phyloP scores from a whole-genome alignment of 164 flowering plant species.

The Aristolochia californica region DNA sequence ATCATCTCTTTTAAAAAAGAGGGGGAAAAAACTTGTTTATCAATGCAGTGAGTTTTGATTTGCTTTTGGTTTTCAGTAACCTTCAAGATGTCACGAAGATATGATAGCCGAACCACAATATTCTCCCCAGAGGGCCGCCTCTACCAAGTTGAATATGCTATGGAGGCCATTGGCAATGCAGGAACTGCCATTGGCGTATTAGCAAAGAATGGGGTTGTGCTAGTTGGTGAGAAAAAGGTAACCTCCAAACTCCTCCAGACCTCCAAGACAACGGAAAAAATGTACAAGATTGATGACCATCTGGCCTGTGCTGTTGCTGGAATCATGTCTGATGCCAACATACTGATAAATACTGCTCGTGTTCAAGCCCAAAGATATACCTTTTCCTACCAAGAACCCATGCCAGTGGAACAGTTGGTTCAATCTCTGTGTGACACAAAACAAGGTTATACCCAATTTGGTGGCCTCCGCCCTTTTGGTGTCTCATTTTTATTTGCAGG shows the following conservation, averaged over 20 bases:
- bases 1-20: no score
- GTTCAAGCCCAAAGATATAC: constrained; percentile 17
- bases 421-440: constrained; percentile 15
- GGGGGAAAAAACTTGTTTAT: no score
- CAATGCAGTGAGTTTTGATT: no score
- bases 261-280: constrained; percentile 15
- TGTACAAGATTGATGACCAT: constrained; percentile 17
- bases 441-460: constrained; percentile 18
- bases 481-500: constrained; percentile 17
- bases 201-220: constrained; percentile 15
- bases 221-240: constrained; percentile 18
- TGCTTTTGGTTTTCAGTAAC: neutral
- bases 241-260: constrained; percentile 20
- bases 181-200: constrained; percentile 17
- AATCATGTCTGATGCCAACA: constrained; percentile 18
- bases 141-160: constrained; percentile 20
- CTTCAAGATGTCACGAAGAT: constrained; percentile 15
- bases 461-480: constrained; percentile 20
- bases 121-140: constrained; percentile 20
- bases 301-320: constrained; percentile 18
- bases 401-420: constrained; percentile 17
- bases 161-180: constrained; percentile 20
- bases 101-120: constrained; percentile 16
- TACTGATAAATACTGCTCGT: constrained; percentile 16
- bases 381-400: constrained; percentile 13